Base-by-base conservation (phyloP, 75 land plant genomes). In the Larix kaempferi region DNA sequence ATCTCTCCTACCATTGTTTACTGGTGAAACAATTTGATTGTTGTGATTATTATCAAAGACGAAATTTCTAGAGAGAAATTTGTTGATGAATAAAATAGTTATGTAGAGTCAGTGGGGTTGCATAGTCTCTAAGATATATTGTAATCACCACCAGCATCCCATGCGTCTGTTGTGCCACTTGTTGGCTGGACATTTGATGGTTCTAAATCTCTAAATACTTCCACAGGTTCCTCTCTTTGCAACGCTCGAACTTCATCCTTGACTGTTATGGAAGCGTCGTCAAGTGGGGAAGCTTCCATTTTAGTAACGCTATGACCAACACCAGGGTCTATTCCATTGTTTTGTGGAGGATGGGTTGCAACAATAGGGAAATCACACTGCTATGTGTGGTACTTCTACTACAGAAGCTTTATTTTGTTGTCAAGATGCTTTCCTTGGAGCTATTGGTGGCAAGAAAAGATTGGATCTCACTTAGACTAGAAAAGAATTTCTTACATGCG, bases 291-390 rank as follows among this genome's bases (percentile, higher is more conserved):
- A 22, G 82, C 82, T 49, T 90, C 85, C 22, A 78, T 19, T 66
- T 90, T 82, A 33, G 80, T 56, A 57, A 83, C 75, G 55, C 55
- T 80, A 44, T 85, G 79, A 73, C 89, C 88, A 79, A 78, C 82
- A 59, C 87, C 85, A 26, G 90, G 83, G 12, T 86, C 81, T 66
- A 77, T 87, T 64, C 91, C 84, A 76, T 84, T 79, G 16, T 97
- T 79, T 94, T 94, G 35, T 89, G 90, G n/a, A 88, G 81, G 74
- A 85, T 88, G 16, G 98, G 91, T 71, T 88, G 94, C 26, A 93
- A 69, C 63, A 94, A 95, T 69, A 86, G 79, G 5, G 92, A 91
- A 4, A 88, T 89, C n/a, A 91, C 89, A 80, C 81, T 91, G 78
- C 89, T 83, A 69, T 87, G 87, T 75, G 87, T 93, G 15, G 86